phyloP scores from a whole-genome alignment of 116 monocot genomes.

The Cymodocea nodosa region DNA sequence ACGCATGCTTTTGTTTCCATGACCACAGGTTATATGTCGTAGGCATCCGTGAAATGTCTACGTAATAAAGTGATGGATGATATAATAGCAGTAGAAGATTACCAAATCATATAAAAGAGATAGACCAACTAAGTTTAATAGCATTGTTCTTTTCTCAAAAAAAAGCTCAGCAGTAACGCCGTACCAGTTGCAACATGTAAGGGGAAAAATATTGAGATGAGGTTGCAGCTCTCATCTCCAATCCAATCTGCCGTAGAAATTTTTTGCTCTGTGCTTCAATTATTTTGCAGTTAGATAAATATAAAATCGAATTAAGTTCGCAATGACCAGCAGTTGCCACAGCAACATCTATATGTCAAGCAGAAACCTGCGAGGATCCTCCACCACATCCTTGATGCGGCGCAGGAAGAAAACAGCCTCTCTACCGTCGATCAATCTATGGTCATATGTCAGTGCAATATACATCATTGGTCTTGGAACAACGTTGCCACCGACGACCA shows the following conservation, averaged over 20 bases:
- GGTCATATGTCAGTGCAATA: constrained; percentile 86
- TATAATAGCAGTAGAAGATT: no score
- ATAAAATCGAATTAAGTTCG: neutral
- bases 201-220: neutral
- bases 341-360: constrained; percentile 53
- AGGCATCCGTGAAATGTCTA: no score
- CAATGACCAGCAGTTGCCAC: neutral
- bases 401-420: constrained; percentile 90
- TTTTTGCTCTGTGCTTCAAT: neutral
- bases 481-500: constrained; percentile 59
- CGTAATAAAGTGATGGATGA: no score
- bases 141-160: no score
- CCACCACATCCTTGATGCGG: constrained; percentile 90
- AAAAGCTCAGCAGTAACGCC: no score
- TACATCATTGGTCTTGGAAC: constrained; percentile 95
- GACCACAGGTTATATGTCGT: no score
- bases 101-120: no score
- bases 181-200: no score
- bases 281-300: constrained; percentile 2
- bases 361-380: constrained; percentile 89
- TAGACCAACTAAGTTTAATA: no score
- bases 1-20: no score
- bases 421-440: constrained; percentile 90
- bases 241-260: neutral
- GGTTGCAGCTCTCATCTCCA: neutral